phyloP scores from a whole-genome alignment of 768 basidiomycete genomes.

The Leccinellum luteum region DNA sequence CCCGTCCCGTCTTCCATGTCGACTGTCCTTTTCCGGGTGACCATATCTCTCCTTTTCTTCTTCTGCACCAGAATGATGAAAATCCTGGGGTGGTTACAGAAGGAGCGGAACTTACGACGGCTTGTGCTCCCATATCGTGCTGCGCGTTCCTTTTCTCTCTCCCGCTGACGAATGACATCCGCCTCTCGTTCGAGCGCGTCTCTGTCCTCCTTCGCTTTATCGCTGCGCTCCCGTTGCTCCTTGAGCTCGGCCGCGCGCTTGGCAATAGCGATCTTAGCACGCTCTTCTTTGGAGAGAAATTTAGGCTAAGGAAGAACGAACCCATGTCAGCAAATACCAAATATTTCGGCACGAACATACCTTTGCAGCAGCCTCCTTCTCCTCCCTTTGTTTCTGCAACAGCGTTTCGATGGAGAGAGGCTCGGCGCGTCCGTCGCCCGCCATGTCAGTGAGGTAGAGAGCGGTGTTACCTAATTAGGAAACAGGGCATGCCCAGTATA shows the following conservation, averaged over 20 bases:
- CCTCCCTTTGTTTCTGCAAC: slow-evolving; percentile 81
- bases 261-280: slow-evolving; percentile 84
- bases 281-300: slow-evolving; percentile 91
- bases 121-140: slow-evolving; percentile 39
- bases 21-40: slow-evolving; percentile 49
- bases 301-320: slow-evolving; percentile 69
- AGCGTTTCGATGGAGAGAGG: slow-evolving; percentile 89
- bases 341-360: slow-evolving; percentile 37
- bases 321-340: not conserved
- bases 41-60: slow-evolving; percentile 48
- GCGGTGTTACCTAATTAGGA: slow-evolving; percentile 12
- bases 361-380: slow-evolving; percentile 89
- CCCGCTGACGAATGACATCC: slow-evolving; percentile 57
- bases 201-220: slow-evolving; percentile 56
- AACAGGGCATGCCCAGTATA: not conserved
- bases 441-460: slow-evolving; percentile 37
- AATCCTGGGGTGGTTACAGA: not conserved
- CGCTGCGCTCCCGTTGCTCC: slow-evolving; percentile 65
- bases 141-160: slow-evolving; percentile 37
- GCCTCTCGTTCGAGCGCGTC: slow-evolving; percentile 75
- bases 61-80: slow-evolving; percentile 34
- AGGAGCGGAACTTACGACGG: slow-evolving; percentile 28
- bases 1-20: slow-evolving; percentile 41
- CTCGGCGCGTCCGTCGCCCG: slow-evolving; percentile 42
- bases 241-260: slow-evolving; percentile 83